Base-by-base conservation (phyloP, 352 stramenopile species). In the Phytophthora aleatoria region DNA sequence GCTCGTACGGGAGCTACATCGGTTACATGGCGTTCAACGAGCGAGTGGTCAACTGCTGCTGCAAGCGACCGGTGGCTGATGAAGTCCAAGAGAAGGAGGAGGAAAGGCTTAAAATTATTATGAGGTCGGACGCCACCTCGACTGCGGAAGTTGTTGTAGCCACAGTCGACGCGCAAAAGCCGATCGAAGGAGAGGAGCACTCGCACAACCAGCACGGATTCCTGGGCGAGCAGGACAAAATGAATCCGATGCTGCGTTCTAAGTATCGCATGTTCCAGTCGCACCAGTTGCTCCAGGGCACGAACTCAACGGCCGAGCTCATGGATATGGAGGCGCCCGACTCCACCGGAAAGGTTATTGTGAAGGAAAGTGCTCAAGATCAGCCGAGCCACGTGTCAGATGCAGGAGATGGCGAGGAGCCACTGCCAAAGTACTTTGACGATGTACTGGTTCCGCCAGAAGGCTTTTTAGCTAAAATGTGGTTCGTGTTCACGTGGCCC, bases 261-360 rank as follows among this genome's bases (percentile, higher is more conserved):
- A 90, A 90, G 63, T 89, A 89, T 59, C 77, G 81, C 30, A 83
- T 89, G 76, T 89, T 90, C 58, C 79, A 90, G 64, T 73, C 79
- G 43, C 77, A 89, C 20, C 66, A 75, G 41, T 62, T 72, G 43
- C 44, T 78, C 10, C 45, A 73, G 7, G 58, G 26, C 24, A 63
- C 10, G 36, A 72, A 52, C 2, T 67, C 51, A n/a, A 54, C 20
- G 8, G 48, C 26, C 28, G 45, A 63, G 11, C 38, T 57, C 8
- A 51, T 38, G 7, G 59, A 76, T 24, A 1, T 53, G 1, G 67
- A 76, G 36, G 33, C 55, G 4, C 31, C 43, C 26, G 42, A 16
- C 50, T 61, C 48, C 9, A 16, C 20, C 26, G 52, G 3, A 49
- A 62, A 55, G 7, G 43, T 36, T 45, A 24, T 26, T 48, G 30